These are phyloP conservation scores for Allium cepa DNA, from an alignment of 106 monocot species.

Conservation along the genomic window DNA sequence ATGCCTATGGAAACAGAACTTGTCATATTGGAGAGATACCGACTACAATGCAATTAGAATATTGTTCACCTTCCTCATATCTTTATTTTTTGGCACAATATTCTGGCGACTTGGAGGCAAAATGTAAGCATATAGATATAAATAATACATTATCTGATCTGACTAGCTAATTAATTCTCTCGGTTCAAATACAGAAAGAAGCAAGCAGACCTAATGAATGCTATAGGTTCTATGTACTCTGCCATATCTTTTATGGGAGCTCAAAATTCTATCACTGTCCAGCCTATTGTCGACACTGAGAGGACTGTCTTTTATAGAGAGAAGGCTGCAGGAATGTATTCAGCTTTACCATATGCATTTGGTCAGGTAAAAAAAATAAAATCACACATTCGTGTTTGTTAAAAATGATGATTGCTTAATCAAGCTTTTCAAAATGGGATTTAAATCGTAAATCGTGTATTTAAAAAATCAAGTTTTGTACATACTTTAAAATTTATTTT, in stretches of 20 bases:
- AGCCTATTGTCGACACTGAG: constrained; percentile 11
- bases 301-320: constrained; percentile 12
- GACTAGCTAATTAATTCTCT: no score
- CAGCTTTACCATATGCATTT: constrained; percentile 13
- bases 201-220: constrained; percentile 5
- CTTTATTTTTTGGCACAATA: constrained; percentile 48
- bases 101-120: constrained; percentile 50
- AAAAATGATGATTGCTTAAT: no score
- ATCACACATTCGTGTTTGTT: no score
- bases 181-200: constrained; percentile 4
- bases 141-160: no score
- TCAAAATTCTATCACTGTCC: constrained; percentile 9
- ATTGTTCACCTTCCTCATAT: constrained; percentile 37
- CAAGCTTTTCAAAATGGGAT: no score
- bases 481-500: no score
- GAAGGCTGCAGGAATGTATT: constrained; percentile 15
- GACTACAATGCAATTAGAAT: constrained; percentile 39
- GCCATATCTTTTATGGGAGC: constrained; percentile 6
- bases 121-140: constrained; percentile 15
- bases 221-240: constrained; percentile 14
- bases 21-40: constrained; percentile 66
- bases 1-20: constrained; percentile 55
- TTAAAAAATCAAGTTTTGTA: no score
- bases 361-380: not conserved
- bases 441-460: no score